Conservation (phyloP, 208 protist species). For the Leptomonas seymouri region DNA sequence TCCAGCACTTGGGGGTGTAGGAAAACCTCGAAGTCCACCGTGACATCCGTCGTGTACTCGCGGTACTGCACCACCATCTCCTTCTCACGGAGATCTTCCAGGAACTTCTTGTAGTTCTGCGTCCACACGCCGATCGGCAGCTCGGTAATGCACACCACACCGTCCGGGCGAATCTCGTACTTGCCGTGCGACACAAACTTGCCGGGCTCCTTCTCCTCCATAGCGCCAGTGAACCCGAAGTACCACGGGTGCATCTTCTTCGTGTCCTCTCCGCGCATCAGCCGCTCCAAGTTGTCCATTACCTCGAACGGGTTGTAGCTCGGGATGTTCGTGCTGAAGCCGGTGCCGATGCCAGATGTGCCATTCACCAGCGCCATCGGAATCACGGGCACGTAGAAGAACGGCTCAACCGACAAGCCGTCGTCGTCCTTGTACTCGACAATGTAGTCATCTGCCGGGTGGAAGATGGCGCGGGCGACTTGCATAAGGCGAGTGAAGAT, state of each 20-base stretch:
- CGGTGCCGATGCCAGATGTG: slow-evolving; percentile 99
- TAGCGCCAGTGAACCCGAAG: slow-evolving; percentile 95
- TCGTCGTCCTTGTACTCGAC: slow-evolving; percentile 99
- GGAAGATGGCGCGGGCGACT: slow-evolving; percentile 96
- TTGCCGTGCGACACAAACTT: slow-evolving; percentile 82
- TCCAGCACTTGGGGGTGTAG: slow-evolving; percentile 90
- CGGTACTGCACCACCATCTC: slow-evolving; percentile 94
- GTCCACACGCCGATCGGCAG: slow-evolving; percentile 98
- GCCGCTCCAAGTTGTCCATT: slow-evolving; percentile 88
- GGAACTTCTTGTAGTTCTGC: slow-evolving; percentile 93
- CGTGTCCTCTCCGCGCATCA: slow-evolving; percentile 88
- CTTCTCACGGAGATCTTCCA: slow-evolving; percentile 93
- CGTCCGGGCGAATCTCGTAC: slow-evolving; percentile 71
- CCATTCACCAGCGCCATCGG: slow-evolving; percentile 99
- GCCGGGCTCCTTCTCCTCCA: slow-evolving; percentile 82
- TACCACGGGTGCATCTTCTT: slow-evolving; percentile 97
- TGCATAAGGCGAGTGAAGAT: slow-evolving; percentile 98
- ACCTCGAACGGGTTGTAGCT: slow-evolving; percentile 98
- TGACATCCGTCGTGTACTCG: slow-evolving; percentile 98
- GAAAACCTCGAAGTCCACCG: slow-evolving; percentile 94
- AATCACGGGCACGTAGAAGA: slow-evolving; percentile 99
- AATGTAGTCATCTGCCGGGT: slow-evolving; percentile 97
- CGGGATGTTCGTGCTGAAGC: slow-evolving; percentile 98
- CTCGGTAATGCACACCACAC: slow-evolving; percentile 96
- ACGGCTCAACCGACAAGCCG: slow-evolving; percentile 98